Evolutionary conservation across 371 early-diverging fungal species (phyloP), one percentile per base, ranked within the genome.

Genomic region (Mucor velutinosus): DNA sequence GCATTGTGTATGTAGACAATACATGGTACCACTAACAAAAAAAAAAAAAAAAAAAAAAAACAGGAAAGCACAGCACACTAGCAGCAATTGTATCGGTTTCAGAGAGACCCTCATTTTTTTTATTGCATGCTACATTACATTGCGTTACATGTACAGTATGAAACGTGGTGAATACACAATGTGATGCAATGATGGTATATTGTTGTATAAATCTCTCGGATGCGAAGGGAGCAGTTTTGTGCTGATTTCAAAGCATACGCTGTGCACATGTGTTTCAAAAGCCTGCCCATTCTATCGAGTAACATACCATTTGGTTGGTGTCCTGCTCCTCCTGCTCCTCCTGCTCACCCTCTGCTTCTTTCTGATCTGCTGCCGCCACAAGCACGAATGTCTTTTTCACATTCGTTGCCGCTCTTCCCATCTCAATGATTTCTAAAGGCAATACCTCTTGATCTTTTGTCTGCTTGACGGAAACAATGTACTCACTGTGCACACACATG

Each of bases 351-450:
- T 4, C 35, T 33, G 15, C 21, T 30, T 67, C 60, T 6, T 67
- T 43, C 11, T 39, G 45, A 3, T 69, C 33, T 17, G 41, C 58
- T 4, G 59, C n/a, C 19, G 67, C 64, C 12, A 71, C 77, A n/a
- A 88, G 55, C 4, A 85, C 77, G 71, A 71, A 76, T 0, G 80
- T 76, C 65, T 89, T 89, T 67, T 86, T 89, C 3, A 83, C 85
- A 45, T 73, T 79, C 5, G 82, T 83, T 4, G 83, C 86, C 47
- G 87, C 32, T 58, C 89, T 69, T 4, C 87, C 87, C 71, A 80
- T 73, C 43, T 70, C 64, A 15, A 89, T 72, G 1, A 84, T 53
- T 23, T 87, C 86, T 17, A 80, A 30, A 4, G 80, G 65, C 8
- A 65, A 41, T 1, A 74, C 29, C 0, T 53, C 23, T 15, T 74